Evolutionary conservation across 345 rosid genomes (phyloP), one percentile per base, ranked within the genome.

Genomic region (Heritiera fomes): DNA sequence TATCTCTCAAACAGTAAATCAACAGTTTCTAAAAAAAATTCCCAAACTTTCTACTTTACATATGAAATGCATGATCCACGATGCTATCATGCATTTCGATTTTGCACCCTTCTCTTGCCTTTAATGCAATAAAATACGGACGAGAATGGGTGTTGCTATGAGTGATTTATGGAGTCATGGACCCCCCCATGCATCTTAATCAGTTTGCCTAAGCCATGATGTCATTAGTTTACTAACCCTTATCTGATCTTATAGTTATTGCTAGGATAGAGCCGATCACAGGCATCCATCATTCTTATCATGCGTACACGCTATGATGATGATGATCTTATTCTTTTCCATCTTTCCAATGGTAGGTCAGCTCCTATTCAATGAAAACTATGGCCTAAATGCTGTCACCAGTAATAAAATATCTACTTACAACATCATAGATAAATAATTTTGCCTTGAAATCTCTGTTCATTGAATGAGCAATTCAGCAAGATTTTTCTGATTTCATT

Each of bases 141-240:
- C 45, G 45, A 45, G 13, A 68, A 41, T 53, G 52, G 28, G 45
- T 67, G 12, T 58, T 38, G 46, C 40, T 7, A 34, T 14, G 11
- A 47, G 68, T 69, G 66, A n/a, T 17, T 17, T 17, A 47, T 77
- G 75, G 78, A 75, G n/a, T n/a, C 32, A 68, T 70, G 73, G 73
- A 13, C 7, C 73, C 59, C 71, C 17, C 38, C 38, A 34, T 1
- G 38, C 38, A 8, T 43, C 73, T 75, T 34, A 13, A 75, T 83
- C 76, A 61, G 75, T 17, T 80, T 76, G 82, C 79, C 81, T 67
- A 78, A 63, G 71, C 85, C 81, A 78, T 76, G 85, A 82, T 80
- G 82, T 75, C 87, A 80, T 67, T 78, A 55, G 75, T 30, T 18
- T 63, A 61, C 84, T 67, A 82, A 74, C 81, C 52, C 72, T 58